A percentile compares a stretch with the other conserved stretches of the same genome.
Evolutionary conservation across 2,329 filamentous ascomycete species (phyloP).

Genomic region (Alternaria viburni): DNA sequence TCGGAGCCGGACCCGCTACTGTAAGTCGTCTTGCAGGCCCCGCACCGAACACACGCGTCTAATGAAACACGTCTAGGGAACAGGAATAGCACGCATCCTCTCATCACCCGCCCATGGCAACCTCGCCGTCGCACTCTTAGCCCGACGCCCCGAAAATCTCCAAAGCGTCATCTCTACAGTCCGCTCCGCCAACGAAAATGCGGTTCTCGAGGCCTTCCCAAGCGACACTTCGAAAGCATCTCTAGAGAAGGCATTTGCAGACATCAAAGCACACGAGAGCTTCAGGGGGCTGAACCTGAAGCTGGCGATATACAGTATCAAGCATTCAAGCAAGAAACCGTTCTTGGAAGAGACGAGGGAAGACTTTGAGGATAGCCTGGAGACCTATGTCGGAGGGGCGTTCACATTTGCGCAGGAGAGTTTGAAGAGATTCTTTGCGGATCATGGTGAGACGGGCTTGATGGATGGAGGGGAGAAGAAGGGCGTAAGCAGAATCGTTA

Average conservation of each 20-base stretch:
- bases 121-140: constrained; percentile 62
- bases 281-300: constrained; percentile 59
- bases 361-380: constrained; percentile 52
- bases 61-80: constrained; percentile 47
- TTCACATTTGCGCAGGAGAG: constrained; percentile 63
- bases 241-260: constrained; percentile 56
- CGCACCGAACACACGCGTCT: background rate
- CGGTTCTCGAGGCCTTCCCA: constrained; percentile 59
- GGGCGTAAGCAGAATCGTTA: constrained; percentile 41
- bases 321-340: constrained; percentile 61
- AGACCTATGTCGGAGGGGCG: constrained; percentile 62
- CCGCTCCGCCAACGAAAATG: constrained; percentile 50
- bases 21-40: constrained; percentile 16
- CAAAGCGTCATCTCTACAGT: constrained; percentile 52
- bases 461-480: constrained; percentile 59
- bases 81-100: constrained; percentile 63
- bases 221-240: constrained; percentile 58
- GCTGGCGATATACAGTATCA: constrained; percentile 63
- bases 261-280: constrained; percentile 57
- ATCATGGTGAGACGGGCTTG: constrained; percentile 58
- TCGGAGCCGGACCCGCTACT: constrained; percentile 43
- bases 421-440: constrained; percentile 58
- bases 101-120: constrained; percentile 60
- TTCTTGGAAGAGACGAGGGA: constrained; percentile 63
- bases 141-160: constrained; percentile 56